These are phyloP conservation scores for Colletotrichum echinochloae DNA, from an alignment of 2,329 filamentous ascomycete species.

Conservation along the genomic window DNA sequence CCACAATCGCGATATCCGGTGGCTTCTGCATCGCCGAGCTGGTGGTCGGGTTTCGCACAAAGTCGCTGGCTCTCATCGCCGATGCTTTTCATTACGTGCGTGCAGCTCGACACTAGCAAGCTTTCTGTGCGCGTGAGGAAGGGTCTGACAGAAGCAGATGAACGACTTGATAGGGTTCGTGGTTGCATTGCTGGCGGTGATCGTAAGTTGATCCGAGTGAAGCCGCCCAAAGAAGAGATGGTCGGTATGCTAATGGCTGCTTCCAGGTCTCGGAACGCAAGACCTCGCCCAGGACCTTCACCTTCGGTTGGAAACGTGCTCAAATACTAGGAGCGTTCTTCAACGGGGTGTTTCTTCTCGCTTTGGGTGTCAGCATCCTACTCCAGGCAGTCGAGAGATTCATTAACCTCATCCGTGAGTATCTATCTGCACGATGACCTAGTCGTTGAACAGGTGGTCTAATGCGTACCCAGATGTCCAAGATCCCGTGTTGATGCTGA, in stretches of 20 bases:
- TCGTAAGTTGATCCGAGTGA: slow-evolving; percentile 56
- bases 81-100: slow-evolving; percentile 83
- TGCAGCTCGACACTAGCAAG: neutral
- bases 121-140: too few relatives aligned
- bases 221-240: neutral
- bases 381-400: slow-evolving; percentile 81
- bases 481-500: slow-evolving; percentile 73
- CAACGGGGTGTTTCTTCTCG: slow-evolving; percentile 81
- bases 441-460: neutral
- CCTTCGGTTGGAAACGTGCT: slow-evolving; percentile 83
- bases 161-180: slow-evolving; percentile 78
- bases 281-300: slow-evolving; percentile 68
- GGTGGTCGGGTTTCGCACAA: slow-evolving; percentile 75
- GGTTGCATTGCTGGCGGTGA: slow-evolving; percentile 73
- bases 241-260: neutral
- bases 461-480: slow-evolving; percentile 63
- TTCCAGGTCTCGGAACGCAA: slow-evolving; percentile 68
- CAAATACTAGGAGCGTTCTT: slow-evolving; percentile 83
- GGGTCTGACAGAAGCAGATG: slow-evolving; percentile 57
- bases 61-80: slow-evolving; percentile 77
- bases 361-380: slow-evolving; percentile 78
- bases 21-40: slow-evolving; percentile 66
- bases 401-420: slow-evolving; percentile 65
- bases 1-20: slow-evolving; percentile 62
- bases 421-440: slow-evolving; percentile 6